A percentile compares a stretch with the other conserved stretches of the same genome.
Conservation (phyloP, 75 land plant species). For the Larix kaempferi region DNA sequence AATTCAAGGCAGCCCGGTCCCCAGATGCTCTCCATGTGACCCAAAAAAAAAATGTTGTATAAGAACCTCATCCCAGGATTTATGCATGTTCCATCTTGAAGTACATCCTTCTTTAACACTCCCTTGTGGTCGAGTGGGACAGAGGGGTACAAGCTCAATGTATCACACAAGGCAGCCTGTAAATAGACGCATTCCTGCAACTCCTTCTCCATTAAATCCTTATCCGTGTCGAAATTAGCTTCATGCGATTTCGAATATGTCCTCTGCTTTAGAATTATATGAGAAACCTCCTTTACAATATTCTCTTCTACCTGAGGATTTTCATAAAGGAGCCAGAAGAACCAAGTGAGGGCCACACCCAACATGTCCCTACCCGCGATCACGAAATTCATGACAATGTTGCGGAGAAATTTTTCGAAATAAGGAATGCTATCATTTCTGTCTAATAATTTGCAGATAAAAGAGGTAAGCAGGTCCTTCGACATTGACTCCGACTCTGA, state of each 20-base stretch:
- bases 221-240: too few relatives aligned
- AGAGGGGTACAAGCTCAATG: slow-evolving; percentile 83
- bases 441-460: slow-evolving; percentile 1
- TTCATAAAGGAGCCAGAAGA: slow-evolving; percentile 53
- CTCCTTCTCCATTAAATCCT: slow-evolving; percentile 10
- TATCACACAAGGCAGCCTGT: slow-evolving; percentile 78
- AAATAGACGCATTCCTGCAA: slow-evolving; percentile 65
- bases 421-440: not conserved
- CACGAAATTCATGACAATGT: slow-evolving; percentile 41
- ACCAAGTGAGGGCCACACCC: slow-evolving; percentile 66
- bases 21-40: slow-evolving; percentile 60
- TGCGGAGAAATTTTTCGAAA: slow-evolving; percentile 33
- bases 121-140: slow-evolving; percentile 80
- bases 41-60: slow-evolving; percentile 59
- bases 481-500: slow-evolving; percentile 5
- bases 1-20: slow-evolving; percentile 70
- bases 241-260: too few relatives aligned
- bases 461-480: too few relatives aligned
- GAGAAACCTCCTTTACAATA: not conserved
- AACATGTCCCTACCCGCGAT: slow-evolving; percentile 78
- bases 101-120: slow-evolving; percentile 45
- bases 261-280: not conserved
- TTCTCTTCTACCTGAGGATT: slow-evolving; percentile 48
- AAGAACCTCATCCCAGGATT: slow-evolving; percentile 53
- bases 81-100: slow-evolving; percentile 69